Evolutionary conservation across 1,284 basidiomycete species (phyloP).

Genomic region (Ceratobasidium theobromae): DNA sequence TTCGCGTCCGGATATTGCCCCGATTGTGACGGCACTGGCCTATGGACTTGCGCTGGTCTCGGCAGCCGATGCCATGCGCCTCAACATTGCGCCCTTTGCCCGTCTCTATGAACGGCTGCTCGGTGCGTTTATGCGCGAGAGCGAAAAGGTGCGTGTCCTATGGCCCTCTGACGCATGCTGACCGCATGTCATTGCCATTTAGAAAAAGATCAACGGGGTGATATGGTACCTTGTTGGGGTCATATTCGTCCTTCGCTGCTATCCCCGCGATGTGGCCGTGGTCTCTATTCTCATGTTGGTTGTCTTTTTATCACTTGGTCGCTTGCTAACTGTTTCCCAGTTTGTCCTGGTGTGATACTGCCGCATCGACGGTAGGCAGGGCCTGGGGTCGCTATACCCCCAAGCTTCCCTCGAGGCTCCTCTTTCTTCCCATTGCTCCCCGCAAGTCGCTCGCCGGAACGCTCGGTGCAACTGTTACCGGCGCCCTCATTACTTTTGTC

Average conservation of each 20-base stretch:
- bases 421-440: slow-evolving; percentile 73
- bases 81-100: slow-evolving; percentile 70
- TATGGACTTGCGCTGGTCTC: slow-evolving; percentile 69
- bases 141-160: slow-evolving; percentile 65
- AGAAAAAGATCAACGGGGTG: slow-evolving; percentile 81
- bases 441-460: slow-evolving; percentile 89
- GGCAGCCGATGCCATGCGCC: slow-evolving; percentile 76
- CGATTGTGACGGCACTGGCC: slow-evolving; percentile 66
- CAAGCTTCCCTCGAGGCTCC: slow-evolving; percentile 61
- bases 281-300: slow-evolving; percentile 86
- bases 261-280: slow-evolving; percentile 85
- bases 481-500: slow-evolving; percentile 66
- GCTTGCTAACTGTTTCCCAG: slow-evolving; percentile 46
- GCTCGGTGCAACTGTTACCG: slow-evolving; percentile 77
- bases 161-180: background rate
- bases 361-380: slow-evolving; percentile 90
- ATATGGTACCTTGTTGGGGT: slow-evolving; percentile 96
- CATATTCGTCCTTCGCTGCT: slow-evolving; percentile 74
- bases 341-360: slow-evolving; percentile 96
- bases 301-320: slow-evolving; percentile 2
- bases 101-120: slow-evolving; percentile 72
- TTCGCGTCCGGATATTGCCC: slow-evolving; percentile 53
- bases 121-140: slow-evolving; percentile 92
- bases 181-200: slow-evolving; percentile 5
- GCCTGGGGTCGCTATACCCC: slow-evolving; percentile 78